Conservation (phyloP, 345 rosid species). For the Melaleuca alternifolia region DNA sequence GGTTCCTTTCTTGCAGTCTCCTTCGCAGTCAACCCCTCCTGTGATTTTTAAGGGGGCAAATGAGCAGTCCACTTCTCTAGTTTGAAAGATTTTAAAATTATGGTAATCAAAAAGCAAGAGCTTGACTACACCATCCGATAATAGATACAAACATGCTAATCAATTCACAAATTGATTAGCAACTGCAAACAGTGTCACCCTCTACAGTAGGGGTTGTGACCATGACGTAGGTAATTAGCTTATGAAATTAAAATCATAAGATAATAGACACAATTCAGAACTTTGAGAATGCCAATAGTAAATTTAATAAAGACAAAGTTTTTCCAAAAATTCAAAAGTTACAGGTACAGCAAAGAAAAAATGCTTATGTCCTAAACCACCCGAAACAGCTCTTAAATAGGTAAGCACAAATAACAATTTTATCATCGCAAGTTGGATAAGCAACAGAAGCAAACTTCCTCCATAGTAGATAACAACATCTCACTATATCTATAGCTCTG, state of each 20-base stretch:
- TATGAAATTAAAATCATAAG: neutral
- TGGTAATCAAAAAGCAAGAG: neutral
- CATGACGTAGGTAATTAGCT: neutral
- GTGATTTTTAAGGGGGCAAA: slow-evolving; percentile 1
- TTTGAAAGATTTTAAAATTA: too few species aligned
- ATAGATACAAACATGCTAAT: neutral
- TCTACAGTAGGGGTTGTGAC: neutral
- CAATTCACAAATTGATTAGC: neutral
- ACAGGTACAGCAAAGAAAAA: neutral
- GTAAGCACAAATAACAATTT: neutral
- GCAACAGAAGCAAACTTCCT: neutral
- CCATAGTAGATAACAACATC: neutral
- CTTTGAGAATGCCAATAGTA: neutral
- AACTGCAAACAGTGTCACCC: neutral
- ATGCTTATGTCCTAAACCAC: neutral
- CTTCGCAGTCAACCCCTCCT: slow-evolving; percentile 93
- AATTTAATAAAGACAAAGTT: too few species aligned
- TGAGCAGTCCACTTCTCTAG: neutral
- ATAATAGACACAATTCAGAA: neutral
- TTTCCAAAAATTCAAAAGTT: neutral
- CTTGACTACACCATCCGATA: neutral
- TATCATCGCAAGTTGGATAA: neutral
- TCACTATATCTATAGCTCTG: neutral
- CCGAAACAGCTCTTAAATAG: neutral
- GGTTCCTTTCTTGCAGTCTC: slow-evolving; percentile 78